phyloP scores from a whole-genome alignment of 805 yeast genomes.

The Saturnispora halmiae region DNA sequence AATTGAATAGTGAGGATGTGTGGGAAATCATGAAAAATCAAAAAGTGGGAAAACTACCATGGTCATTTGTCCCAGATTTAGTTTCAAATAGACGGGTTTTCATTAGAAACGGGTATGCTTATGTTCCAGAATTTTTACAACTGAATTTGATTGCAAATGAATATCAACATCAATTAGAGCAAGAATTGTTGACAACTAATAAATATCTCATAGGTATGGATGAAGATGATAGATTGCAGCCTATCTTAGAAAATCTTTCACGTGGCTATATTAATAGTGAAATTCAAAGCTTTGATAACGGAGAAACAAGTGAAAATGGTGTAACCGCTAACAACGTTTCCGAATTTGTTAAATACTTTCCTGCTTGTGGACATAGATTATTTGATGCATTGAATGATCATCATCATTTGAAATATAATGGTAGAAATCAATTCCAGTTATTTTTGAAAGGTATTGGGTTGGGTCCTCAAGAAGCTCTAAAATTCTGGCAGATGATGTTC shows the following conservation, averaged over 20 bases:
- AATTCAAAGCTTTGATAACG: conserved; percentile 21
- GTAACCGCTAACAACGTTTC: conserved; percentile 57
- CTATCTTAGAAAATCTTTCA: conserved; percentile 71
- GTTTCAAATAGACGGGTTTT: conserved; percentile 65
- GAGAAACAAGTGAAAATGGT: conserved; percentile 11
- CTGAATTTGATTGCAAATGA: conserved; percentile 60
- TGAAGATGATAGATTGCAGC: conserved; percentile 84
- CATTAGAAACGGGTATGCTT: conserved; percentile 63
- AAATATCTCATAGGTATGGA: conserved; percentile 75
- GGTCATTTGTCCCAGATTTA: conserved; percentile 74
- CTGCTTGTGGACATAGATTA: conserved; percentile 58
- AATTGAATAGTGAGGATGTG: conserved; percentile 43
- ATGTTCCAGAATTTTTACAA: conserved; percentile 77
- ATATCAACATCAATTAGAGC: conserved; percentile 44
- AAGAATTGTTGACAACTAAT: conserved; percentile 56
- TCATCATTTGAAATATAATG: conserved; percentile 73
- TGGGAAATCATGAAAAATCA: conserved; percentile 48
- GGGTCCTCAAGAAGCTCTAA: conserved; percentile 75
- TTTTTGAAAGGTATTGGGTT: conserved; percentile 89
- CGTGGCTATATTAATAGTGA: conserved; percentile 57
- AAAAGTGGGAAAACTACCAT: conserved; percentile 73
- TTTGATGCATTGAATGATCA: conserved; percentile 49
- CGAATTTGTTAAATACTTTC: conserved; percentile 55
- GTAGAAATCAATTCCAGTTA: conserved; percentile 76
- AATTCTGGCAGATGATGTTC: conserved; percentile 75